Evolutionary conservation across 192 early-diverging fungal species (phyloP).

Genomic region (Diversispora eburnea): DNA sequence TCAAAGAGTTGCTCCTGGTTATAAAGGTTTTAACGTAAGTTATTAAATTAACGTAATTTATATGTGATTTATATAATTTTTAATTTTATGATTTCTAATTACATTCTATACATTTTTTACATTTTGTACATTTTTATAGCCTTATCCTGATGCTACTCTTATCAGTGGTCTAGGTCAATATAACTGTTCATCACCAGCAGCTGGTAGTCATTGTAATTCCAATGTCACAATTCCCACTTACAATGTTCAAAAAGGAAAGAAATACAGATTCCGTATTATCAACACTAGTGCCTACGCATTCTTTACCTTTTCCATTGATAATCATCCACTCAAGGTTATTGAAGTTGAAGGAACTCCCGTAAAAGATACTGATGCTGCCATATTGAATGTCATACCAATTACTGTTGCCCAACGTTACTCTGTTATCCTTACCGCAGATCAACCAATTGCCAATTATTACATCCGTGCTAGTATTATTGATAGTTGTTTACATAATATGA

Average conservation of each 20-base stretch:
- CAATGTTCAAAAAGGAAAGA: conserved; percentile 27
- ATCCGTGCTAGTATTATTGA: conserved; percentile 34
- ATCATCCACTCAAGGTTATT: conserved; percentile 34
- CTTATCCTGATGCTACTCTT: conserved; percentile 30
- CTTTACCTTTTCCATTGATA: conserved; percentile 39
- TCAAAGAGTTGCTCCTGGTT: not conserved
- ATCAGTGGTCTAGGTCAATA: conserved; percentile 29
- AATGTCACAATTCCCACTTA: conserved; percentile 24
- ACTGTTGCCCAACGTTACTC: conserved; percentile 43
- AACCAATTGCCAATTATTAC: conserved; percentile 37
- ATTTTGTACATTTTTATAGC: conserved; percentile 23
- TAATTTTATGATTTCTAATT: conserved; percentile 31
- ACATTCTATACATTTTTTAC: too few species aligned
- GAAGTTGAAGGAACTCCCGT: conserved; percentile 39
- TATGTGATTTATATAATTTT: not conserved
- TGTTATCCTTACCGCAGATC: conserved; percentile 38
- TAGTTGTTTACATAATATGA: not conserved
- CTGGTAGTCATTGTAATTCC: conserved; percentile 24
- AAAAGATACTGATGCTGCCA: conserved; percentile 28
- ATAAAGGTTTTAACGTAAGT: not conserved
- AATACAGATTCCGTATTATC: conserved; percentile 38
- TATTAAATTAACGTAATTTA: not conserved
- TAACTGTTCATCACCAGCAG: conserved; percentile 29
- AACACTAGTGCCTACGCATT: conserved; percentile 28
- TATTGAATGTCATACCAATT: conserved; percentile 33